Conservation (phyloP, 352 stramenopile genomes). For the Globisporangium cylindrosporum region DNA sequence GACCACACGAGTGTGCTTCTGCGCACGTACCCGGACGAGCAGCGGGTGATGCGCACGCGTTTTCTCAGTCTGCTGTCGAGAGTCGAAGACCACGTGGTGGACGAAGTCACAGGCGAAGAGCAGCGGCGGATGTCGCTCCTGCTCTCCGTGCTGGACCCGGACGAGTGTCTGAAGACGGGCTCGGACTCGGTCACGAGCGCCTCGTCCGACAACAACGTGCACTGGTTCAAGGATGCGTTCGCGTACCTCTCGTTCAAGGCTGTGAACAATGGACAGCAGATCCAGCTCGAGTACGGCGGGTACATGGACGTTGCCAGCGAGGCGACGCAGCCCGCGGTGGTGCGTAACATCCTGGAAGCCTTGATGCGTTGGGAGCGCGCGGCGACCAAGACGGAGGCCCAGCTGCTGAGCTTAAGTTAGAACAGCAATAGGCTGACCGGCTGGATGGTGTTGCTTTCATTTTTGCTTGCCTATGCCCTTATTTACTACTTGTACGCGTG, state of each 20-base stretch:
- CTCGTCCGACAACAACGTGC: slow-evolving; percentile 7
- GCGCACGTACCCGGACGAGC: slow-evolving; percentile 39
- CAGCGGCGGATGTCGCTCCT: slow-evolving; percentile 30
- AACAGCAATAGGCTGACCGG: neutral
- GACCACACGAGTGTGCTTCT: slow-evolving; percentile 36
- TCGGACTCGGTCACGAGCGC: slow-evolving; percentile 15
- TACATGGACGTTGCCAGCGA: slow-evolving; percentile 27
- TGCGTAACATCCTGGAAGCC: slow-evolving; percentile 32
- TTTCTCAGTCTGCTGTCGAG: slow-evolving; percentile 31
- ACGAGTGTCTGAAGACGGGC: slow-evolving; percentile 26
- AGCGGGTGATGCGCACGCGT: slow-evolving; percentile 27
- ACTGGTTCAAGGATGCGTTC: slow-evolving; percentile 38
- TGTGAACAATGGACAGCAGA: slow-evolving; percentile 26
- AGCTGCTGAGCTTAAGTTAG: neutral
- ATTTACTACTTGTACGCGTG: neutral
- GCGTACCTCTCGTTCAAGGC: slow-evolving; percentile 42
- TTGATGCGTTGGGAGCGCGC: slow-evolving; percentile 21
- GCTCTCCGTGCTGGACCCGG: slow-evolving; percentile 26
- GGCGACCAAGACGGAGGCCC: slow-evolving; percentile 3
- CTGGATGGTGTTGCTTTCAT: neutral
- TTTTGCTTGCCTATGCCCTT: neutral
- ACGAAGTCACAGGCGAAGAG: slow-evolving; percentile 18
- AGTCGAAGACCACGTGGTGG: slow-evolving; percentile 30
- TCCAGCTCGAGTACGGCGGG: slow-evolving; percentile 40
- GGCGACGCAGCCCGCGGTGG: slow-evolving; percentile 24